Base-by-base conservation (phyloP, 768 basidiomycete genomes). In the Dendrothele bispora region DNA sequence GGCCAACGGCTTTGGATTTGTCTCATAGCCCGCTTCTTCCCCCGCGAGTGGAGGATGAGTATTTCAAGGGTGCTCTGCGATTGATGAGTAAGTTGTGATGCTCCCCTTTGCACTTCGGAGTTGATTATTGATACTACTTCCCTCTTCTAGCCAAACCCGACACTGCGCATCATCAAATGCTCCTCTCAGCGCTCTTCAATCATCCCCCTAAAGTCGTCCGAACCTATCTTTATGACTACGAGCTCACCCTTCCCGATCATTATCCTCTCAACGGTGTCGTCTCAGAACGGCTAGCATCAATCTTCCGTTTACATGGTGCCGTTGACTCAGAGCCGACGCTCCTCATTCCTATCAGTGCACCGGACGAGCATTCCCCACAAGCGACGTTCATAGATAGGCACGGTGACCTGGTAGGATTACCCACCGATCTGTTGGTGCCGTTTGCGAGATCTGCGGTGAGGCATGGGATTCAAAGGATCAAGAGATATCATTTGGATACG, bases 261-360 rank as follows among this genome's bases (percentile, higher is more conserved):
- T 73, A 83, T 6, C 74, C 82, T 18, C 62, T 95, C 55, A 87
- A 83, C 55, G 79, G 82, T 10, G 81, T 85, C 3, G 89, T 95
- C 5, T 78, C 86, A 52, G 89, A 94, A 40, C 82, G 83, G 15
- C 70, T 97, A 4, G 73, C 79, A 3, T 71, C 84, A 2, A 83
- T 94, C 15, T 95, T 95, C 65, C 81, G 85, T 29, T 75, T 95
- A 4, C 95, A 95, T 59, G 95, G 95, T 5, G 94, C 95, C 3
- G 82, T 95, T 1, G 83, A 93, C 53, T 85, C 86, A 66, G 88
- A 90, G 55, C 86, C 92, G 1, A 87, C 92, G 0, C 65, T 95
- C n/a, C 71, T 97, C 10, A 80, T 91, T 62, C 94, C 88, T 1
- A 73, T 81, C 2, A 73, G 79, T 39, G 76, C 17, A 7, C 25